phyloP scores from a whole-genome alignment of 306 rosid genomes.

The Trichosanthes cucumerina region DNA sequence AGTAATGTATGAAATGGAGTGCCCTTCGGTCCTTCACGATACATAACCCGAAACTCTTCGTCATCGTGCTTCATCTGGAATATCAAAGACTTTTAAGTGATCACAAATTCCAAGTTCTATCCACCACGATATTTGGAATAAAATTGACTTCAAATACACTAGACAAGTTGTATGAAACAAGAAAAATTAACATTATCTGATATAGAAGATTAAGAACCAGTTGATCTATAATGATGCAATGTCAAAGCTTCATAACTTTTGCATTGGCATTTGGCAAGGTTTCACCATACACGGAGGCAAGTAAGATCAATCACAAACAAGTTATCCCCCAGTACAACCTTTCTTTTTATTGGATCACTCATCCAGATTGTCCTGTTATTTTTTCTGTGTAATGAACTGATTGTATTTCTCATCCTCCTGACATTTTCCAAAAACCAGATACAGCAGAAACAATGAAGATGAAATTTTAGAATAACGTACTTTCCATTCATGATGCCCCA shows the following conservation, averaged over 20 bases:
- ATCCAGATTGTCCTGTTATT: not conserved
- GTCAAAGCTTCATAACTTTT: not conserved
- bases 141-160: not conserved
- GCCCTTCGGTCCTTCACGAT: slow-evolving; percentile 78
- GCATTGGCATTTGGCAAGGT: not conserved
- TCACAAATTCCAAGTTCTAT: not conserved
- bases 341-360: not conserved
- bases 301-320: not conserved
- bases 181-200: not conserved
- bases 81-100: slow-evolving; percentile 2
- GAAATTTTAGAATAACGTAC: slow-evolving; percentile 31
- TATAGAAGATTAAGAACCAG: not conserved
- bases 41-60: slow-evolving; percentile 91
- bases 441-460: not conserved
- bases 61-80: slow-evolving; percentile 83
- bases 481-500: slow-evolving; percentile 60
- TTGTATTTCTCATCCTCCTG: not conserved
- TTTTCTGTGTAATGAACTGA: not conserved
- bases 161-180: not conserved
- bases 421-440: not conserved
- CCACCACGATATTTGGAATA: not conserved
- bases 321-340: not conserved
- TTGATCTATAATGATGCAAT: not conserved
- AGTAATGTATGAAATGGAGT: slow-evolving; percentile 80
- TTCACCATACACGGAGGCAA: not conserved